phyloP scores from a whole-genome alignment of 2,329 filamentous ascomycete species.

The Sclerotinia sclerotiorum region DNA sequence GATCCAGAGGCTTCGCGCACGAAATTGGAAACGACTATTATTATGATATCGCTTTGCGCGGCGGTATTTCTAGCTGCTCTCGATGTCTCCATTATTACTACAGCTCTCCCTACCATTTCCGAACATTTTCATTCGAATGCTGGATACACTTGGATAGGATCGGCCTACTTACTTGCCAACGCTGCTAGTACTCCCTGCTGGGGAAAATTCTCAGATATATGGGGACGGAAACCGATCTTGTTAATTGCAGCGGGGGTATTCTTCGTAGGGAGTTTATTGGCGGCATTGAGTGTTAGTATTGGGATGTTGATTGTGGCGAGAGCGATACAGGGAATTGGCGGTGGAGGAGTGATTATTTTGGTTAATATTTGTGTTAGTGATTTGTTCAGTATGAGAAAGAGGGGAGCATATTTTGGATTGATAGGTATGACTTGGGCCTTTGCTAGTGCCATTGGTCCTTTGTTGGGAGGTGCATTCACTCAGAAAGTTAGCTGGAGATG shows the following conservation, averaged over 20 bases:
- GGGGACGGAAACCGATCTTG: conserved; percentile 55
- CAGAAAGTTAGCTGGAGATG: conserved; percentile 60
- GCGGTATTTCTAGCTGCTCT: conserved; percentile 41
- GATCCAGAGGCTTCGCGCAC: conserved; percentile 38
- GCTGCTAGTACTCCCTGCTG: conserved; percentile 64
- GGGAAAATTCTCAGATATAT: conserved; percentile 62
- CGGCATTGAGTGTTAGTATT: conserved; percentile 48
- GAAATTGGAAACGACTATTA: conserved; percentile 37
- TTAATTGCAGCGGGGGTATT: conserved; percentile 51
- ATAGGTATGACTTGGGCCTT: conserved; percentile 64
- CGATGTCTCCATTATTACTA: conserved; percentile 56
- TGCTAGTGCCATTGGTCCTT: conserved; percentile 63
- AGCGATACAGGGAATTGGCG: conserved; percentile 47
- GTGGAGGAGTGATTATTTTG: conserved; percentile 52
- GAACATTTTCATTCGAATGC: conserved; percentile 50
- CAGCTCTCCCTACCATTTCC: conserved; percentile 60
- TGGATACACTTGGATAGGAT: conserved; percentile 73
- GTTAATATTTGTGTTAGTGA: conserved; percentile 56
- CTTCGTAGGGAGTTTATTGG: conserved; percentile 52
- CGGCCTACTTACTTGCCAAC: conserved; percentile 68
- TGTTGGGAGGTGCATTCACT: conserved; percentile 66
- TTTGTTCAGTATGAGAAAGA: conserved; percentile 50
- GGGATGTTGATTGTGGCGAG: conserved; percentile 47
- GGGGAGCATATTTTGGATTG: conserved; percentile 58
- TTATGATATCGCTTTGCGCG: conserved; percentile 39